phyloP scores from a whole-genome alignment of 805 yeast genomes.

The Barnettozyma sucrosica region DNA sequence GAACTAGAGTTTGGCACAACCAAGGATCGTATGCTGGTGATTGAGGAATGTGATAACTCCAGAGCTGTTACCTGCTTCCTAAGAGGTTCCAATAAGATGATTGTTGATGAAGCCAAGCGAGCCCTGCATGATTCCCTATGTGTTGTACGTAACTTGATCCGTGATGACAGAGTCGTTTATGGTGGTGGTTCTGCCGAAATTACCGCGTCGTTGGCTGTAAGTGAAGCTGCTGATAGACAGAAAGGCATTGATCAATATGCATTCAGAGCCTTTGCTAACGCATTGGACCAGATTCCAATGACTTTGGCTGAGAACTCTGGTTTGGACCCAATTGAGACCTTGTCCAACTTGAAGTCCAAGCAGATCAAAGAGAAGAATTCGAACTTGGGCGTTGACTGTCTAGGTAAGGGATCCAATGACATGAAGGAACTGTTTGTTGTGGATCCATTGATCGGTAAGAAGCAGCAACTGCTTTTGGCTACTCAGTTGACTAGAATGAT shows the following conservation, averaged over 20 bases:
- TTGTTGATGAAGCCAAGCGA: conserved; percentile 93
- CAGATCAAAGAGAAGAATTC: conserved; percentile 72
- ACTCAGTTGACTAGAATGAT: conserved; percentile 98
- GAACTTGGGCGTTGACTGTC: conserved; percentile 86
- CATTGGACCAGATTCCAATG: conserved; percentile 89
- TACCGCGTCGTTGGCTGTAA: conserved; percentile 84
- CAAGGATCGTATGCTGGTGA: conserved; percentile 89
- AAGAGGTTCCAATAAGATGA: conserved; percentile 96
- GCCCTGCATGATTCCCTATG: conserved; percentile 95
- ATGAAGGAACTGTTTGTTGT: conserved; percentile 93
- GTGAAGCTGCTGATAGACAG: conserved; percentile 87
- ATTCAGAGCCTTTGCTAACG: conserved; percentile 88
- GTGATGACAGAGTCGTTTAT: conserved; percentile 91
- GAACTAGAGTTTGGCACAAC: conserved; percentile 96
- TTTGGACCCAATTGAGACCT: conserved; percentile 84
- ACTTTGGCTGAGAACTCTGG: conserved; percentile 97
- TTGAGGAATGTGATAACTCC: conserved; percentile 82
- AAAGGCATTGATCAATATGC: conserved; percentile 97
- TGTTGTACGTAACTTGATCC: conserved; percentile 92
- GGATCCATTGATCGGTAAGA: conserved; percentile 96
- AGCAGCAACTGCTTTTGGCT: conserved; percentile 90
- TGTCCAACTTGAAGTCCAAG: conserved; percentile 75
- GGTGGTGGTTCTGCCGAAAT: conserved; percentile 99
- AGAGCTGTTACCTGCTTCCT: conserved; percentile 89
- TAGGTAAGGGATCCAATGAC: conserved; percentile 82